Conservation (phyloP, 2,329 filamentous ascomycete genomes). For the Curvularia verruculosa region DNA sequence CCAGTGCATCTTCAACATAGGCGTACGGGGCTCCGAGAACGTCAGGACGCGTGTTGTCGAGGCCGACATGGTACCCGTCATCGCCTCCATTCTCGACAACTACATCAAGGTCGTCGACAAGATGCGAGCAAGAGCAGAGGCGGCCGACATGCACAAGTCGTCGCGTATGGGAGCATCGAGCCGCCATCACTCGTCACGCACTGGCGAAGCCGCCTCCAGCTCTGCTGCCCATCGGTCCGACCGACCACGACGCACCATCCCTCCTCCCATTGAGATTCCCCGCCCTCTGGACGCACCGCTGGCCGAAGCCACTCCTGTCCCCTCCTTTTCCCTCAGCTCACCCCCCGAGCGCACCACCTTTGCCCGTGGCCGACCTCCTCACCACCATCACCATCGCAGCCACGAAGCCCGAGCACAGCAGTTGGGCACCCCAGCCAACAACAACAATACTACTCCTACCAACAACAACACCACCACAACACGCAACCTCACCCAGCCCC, state of each 20-base stretch:
- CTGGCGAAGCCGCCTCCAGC: constrained; percentile 46
- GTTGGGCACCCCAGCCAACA: constrained; percentile 34
- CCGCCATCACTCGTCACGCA: constrained; percentile 50
- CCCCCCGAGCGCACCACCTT: constrained; percentile 74
- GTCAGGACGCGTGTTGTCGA: constrained; percentile 96
- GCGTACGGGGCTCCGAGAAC: constrained; percentile 90
- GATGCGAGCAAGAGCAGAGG: constrained; percentile 82
- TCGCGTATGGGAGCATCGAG: constrained; percentile 51
- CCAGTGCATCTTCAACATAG: constrained; percentile 98
- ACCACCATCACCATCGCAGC: constrained; percentile 56
- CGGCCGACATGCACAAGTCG: constrained; percentile 72
- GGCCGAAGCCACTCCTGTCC: constrained; percentile 67
- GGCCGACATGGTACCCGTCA: constrained; percentile 98
- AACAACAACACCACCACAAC: constrained; percentile 10
- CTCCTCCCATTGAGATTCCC: constrained; percentile 84
- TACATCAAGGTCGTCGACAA: constrained; percentile 97
- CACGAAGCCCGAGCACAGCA: constrained; percentile 53
- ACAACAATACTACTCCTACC: constrained; percentile 5
- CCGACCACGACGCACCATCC: constrained; percentile 72
- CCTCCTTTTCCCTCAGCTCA: constrained; percentile 70
- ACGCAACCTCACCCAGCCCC: constrained; percentile 66
- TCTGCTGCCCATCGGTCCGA: constrained; percentile 51
- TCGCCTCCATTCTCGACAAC: constrained; percentile 96
- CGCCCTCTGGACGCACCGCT: constrained; percentile 55
- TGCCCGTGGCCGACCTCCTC: constrained; percentile 60